Evolutionary conservation across 176 grass and related monocot genomes (phyloP).

Genomic region (Eleusine coracana): DNA sequence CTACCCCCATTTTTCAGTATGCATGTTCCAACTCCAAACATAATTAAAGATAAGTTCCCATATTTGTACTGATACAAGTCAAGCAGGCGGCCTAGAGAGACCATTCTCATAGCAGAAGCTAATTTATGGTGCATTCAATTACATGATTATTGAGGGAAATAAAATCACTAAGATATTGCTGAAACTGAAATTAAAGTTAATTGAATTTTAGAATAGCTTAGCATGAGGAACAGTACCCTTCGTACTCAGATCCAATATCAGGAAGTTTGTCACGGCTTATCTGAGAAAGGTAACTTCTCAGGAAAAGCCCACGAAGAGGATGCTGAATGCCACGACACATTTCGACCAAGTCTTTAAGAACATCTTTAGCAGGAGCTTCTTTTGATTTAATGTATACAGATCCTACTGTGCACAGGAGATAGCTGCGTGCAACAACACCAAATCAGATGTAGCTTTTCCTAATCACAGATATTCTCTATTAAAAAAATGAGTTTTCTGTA

Average conservation of each 20-base stretch:
- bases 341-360: conserved; percentile 98
- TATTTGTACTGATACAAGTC: not conserved
- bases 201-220: not conserved
- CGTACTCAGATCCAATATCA: conserved; percentile 93
- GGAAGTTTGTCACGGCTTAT: conserved; percentile 94
- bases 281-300: conserved; percentile 98
- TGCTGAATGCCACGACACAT: conserved; percentile 97
- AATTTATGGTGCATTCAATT: conserved; percentile 18
- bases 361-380: conserved; percentile 94
- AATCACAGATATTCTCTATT: not conserved
- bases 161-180: not conserved
- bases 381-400: conserved; percentile 98
- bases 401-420: conserved; percentile 94
- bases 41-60: conserved; percentile 13
- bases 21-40: conserved; percentile 14
- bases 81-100: not conserved
- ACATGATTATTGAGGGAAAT: not conserved
- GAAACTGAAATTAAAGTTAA: conserved; percentile 29
- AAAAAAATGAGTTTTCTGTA: not conserved
- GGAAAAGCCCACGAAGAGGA: conserved; percentile 93
- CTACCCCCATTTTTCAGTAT: not conserved
- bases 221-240: conserved; percentile 64
- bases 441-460: conserved; percentile 39
- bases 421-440: conserved; percentile 64
- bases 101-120: conserved; percentile 2